These are phyloP conservation scores for Podospora pseudopauciseta DNA, from an alignment of 495 filamentous ascomycete genomes.

Conservation along the genomic window DNA sequence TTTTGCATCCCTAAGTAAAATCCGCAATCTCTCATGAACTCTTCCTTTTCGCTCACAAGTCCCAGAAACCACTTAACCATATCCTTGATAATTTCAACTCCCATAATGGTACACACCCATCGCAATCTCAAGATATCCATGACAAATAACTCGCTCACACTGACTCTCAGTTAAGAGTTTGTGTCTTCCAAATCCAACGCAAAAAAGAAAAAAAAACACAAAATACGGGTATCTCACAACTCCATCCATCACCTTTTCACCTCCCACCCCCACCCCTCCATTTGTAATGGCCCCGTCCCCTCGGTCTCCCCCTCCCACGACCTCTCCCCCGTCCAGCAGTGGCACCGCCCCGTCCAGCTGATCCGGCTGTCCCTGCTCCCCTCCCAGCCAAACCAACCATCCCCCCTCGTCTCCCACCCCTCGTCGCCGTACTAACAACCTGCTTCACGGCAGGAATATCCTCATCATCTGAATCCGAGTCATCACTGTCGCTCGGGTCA, in stretches of 20 bases:
- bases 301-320: slow-evolving; percentile 20
- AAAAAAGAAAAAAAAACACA: background rate
- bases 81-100: background rate
- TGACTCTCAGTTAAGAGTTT: background rate
- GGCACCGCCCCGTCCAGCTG: background rate
- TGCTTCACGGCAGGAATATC: slow-evolving; percentile 31
- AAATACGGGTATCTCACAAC: slow-evolving; percentile 1
- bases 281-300: slow-evolving; percentile 2
- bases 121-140: background rate
- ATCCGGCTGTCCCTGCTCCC: background rate
- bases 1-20: background rate
- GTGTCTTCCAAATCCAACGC: background rate
- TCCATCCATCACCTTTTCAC: background rate
- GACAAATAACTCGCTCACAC: background rate
- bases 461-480: slow-evolving; percentile 26
- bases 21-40: background rate
- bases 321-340: slow-evolving; percentile 11
- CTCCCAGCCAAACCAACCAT: slow-evolving; percentile 2
- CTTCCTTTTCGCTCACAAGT: background rate
- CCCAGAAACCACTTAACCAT: background rate
- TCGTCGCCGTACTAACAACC: background rate
- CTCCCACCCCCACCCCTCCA: background rate
- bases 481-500: slow-evolving; percentile 2
- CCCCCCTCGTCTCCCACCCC: background rate
- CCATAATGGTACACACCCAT: background rate